Conservation (phyloP, 2,329 filamentous ascomycete genomes). For the Pseudopithomyces chartarum region DNA sequence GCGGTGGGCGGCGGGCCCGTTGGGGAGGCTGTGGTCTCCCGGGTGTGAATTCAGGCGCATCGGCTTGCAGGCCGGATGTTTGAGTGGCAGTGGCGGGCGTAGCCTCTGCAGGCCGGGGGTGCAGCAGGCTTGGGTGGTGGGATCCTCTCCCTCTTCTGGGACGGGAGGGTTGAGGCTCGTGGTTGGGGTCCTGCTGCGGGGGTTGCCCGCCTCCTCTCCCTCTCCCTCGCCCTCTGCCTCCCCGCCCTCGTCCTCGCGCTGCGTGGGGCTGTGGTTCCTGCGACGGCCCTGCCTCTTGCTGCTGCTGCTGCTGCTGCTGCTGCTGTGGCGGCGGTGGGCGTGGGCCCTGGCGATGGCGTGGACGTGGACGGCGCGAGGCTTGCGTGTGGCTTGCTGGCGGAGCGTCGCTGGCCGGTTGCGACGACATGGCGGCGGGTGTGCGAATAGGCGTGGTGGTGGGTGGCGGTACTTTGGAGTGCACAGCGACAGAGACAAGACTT, state of each 20-base stretch:
- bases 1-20: conserved; percentile 54
- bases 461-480: too few species aligned
- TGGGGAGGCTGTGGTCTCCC: conserved; percentile 51
- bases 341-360: conserved; percentile 23
- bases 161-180: conserved; percentile 19
- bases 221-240: conserved; percentile 16
- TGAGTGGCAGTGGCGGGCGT: conserved; percentile 20
- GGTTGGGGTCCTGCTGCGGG: background rate
- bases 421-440: conserved; percentile 25
- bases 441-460: background rate
- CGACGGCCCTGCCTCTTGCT: conserved; percentile 23
- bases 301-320: conserved; percentile 1
- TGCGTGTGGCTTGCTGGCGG: conserved; percentile 22
- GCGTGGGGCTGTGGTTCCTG: conserved; percentile 7
- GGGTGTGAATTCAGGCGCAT: conserved; percentile 58
- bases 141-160: conserved; percentile 31
- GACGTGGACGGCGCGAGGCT: conserved; percentile 26
- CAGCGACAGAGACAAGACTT: too few species aligned
- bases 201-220: conserved; percentile 18
- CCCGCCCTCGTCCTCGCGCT: conserved; percentile 12
- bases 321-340: too few species aligned
- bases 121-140: conserved; percentile 17
- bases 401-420: conserved; percentile 15
- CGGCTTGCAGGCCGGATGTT: conserved; percentile 49
- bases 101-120: conserved; percentile 36